A percentile compares a stretch with the other conserved stretches of the same genome.
Conservation (phyloP, 345 rosid genomes). For the Gossypium arboreum region DNA sequence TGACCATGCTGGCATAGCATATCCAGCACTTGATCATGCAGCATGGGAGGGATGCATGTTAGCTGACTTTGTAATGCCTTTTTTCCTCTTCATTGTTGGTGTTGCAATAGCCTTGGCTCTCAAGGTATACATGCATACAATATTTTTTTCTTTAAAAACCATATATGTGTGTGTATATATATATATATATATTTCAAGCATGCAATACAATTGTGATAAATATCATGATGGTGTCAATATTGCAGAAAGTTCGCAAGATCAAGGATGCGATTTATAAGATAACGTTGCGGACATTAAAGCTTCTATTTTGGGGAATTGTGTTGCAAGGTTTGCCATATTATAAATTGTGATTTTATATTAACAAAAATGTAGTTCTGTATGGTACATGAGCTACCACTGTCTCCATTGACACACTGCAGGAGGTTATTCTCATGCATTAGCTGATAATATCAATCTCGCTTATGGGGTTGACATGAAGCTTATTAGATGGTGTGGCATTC, state of each 20-base stretch:
- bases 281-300: conserved; percentile 53
- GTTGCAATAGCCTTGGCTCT: too few species aligned
- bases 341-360: background rate
- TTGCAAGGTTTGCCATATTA: conserved; percentile 43
- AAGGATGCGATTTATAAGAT: conserved; percentile 47
- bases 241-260: conserved; percentile 42
- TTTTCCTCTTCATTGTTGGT: too few species aligned
- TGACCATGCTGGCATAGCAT: conserved; percentile 53
- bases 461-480: conserved; percentile 65
- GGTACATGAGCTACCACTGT: background rate
- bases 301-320: conserved; percentile 65
- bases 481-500: conserved; percentile 65
- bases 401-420: conserved; percentile 25
- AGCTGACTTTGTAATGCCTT: too few species aligned
- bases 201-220: too few species aligned
- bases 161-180: too few species aligned
- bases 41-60: conserved; percentile 59
- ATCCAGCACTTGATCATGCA: conserved; percentile 49
- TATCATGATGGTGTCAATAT: background rate
- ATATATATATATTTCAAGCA: too few species aligned
- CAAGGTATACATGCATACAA: too few species aligned
- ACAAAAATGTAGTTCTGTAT: background rate
- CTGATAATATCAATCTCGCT: conserved; percentile 29
- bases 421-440: conserved; percentile 61
- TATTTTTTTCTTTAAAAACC: too few species aligned